These are phyloP conservation scores for Quercus rubra DNA, from an alignment of 306 rosid species.

Conservation along the genomic window DNA sequence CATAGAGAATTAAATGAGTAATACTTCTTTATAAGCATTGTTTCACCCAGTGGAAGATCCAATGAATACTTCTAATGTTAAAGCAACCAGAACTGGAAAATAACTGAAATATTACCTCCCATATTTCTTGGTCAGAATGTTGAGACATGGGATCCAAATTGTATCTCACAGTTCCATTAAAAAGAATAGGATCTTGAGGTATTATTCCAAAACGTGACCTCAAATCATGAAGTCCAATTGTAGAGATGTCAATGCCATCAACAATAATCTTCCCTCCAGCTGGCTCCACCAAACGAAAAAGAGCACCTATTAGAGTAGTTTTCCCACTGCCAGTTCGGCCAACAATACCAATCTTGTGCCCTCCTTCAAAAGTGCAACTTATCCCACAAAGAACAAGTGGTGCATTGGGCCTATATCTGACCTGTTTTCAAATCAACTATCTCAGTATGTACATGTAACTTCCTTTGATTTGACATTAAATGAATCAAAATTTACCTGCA, in stretches of 20 bases:
- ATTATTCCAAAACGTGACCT: slow-evolving; percentile 70
- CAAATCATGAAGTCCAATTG: slow-evolving; percentile 83
- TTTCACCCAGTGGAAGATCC: not conserved
- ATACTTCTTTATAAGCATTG: not conserved
- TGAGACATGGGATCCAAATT: slow-evolving; percentile 73
- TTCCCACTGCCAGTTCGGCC: slow-evolving; percentile 61
- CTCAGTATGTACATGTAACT: not conserved
- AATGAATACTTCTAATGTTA: not conserved
- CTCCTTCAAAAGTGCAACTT: slow-evolving; percentile 56
- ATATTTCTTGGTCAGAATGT: slow-evolving; percentile 58
- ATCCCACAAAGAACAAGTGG: slow-evolving; percentile 54
- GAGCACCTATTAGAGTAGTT: slow-evolving; percentile 59
- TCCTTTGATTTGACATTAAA: not conserved
- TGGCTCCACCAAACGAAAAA: slow-evolving; percentile 77
- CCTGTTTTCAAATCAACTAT: slow-evolving; percentile 21
- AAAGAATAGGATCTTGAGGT: slow-evolving; percentile 93
- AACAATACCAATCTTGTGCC: slow-evolving; percentile 55
- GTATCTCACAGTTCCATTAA: slow-evolving; percentile 71
- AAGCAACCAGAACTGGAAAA: not conserved
- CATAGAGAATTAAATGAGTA: not conserved
- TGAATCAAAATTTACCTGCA: slow-evolving; percentile 36
- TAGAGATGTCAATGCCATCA: slow-evolving; percentile 66
- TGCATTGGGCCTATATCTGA: slow-evolving; percentile 37
- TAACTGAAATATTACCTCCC: slow-evolving; percentile 54
- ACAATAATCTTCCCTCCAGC: slow-evolving; percentile 56